A percentile compares a stretch with the other conserved stretches of the same genome.
Conservation (phyloP, 768 basidiomycete genomes). For the Saitozyma podzolica region DNA sequence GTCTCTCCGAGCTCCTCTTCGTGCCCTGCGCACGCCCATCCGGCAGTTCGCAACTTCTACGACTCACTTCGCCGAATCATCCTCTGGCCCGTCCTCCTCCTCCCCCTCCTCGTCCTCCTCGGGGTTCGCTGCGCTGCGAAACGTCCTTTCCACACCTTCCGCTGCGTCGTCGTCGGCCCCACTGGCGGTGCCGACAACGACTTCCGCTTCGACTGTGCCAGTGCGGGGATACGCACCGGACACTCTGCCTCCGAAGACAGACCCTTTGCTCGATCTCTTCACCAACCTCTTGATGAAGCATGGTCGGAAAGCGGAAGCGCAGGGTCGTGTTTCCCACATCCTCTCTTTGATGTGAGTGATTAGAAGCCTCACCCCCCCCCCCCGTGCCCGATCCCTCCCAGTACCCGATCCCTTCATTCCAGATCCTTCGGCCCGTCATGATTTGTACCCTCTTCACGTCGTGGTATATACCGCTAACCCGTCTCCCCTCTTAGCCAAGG, state of each 20-base stretch:
- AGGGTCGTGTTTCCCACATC: conserved; percentile 33
- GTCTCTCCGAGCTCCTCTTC: no score
- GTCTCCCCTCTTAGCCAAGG: conserved; percentile 61
- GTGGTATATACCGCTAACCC: not conserved
- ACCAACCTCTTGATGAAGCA: conserved; percentile 52
- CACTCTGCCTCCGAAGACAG: conserved; percentile 41
- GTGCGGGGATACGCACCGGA: conserved; percentile 33
- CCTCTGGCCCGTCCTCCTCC: not conserved
- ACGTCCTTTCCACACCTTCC: conserved; percentile 3
- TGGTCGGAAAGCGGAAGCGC: conserved; percentile 48
- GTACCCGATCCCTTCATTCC: not conserved
- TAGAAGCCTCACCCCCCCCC: no score
- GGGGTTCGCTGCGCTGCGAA: conserved; percentile 1
- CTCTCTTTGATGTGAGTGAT: conserved; percentile 38
- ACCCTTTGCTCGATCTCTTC: conserved; percentile 47
- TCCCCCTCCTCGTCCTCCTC: conserved; percentile 8
- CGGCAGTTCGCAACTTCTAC: no score
- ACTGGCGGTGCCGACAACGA: not conserved
- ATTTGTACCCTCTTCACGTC: not conserved
- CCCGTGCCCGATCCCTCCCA: not conserved
- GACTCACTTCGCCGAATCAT: not conserved
- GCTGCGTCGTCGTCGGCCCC: conserved; percentile 10
- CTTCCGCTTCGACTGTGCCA: not conserved
- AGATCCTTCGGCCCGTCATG: no score
- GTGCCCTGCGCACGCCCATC: no score